Evolutionary conservation across 2,329 filamentous ascomycete species (phyloP), one percentile per base, ranked within the genome.

Genomic region (Botrytis tulipae): DNA sequence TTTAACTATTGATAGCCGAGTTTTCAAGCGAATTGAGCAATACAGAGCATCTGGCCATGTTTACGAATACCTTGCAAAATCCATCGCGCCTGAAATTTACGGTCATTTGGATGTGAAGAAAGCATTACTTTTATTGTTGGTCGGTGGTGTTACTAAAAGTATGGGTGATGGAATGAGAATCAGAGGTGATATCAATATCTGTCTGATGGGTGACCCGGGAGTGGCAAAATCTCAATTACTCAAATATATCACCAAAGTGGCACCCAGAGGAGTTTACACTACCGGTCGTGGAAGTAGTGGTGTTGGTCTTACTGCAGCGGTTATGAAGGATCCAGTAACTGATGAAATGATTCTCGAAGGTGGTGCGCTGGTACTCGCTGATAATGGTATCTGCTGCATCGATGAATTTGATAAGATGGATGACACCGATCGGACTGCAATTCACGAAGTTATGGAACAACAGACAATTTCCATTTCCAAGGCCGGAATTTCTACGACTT

Each of bases 101-200:
- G 96, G 96, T 42, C 96, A 99, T 81, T 86, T 97, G 35, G 96
- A 99, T 82, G 96, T 99, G 69, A 99, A 99, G 86, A 99, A 99
- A 83, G 96, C 96, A 2, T 89, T 99, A 20, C 88, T 99, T n/a
- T 87, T 99, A 8, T 90, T 98, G 44, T 89, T 99, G 48, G 97
- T 99, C 77, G 96, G 96, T 75, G 96, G 96, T 85, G 95, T 98
- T 1, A 96, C 91, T 6, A 99, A 99, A 83, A 92, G 96, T 80
- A 97, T 98, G 88, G 94, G 94, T 70, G 96, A 99, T 80, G 96
- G 96, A 75, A 98, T 99, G 96, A 92, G 94, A 80, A 99, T 99
- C 82, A 94, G 96, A 87, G 96, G 96, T 79, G 96, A 99, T 81
- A 97, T 99, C 86, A 99, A 99, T 84, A 92, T 99, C 76, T 98